Conservation (phyloP, 192 early-diverging fungal species). For the Podila verticillata region DNA sequence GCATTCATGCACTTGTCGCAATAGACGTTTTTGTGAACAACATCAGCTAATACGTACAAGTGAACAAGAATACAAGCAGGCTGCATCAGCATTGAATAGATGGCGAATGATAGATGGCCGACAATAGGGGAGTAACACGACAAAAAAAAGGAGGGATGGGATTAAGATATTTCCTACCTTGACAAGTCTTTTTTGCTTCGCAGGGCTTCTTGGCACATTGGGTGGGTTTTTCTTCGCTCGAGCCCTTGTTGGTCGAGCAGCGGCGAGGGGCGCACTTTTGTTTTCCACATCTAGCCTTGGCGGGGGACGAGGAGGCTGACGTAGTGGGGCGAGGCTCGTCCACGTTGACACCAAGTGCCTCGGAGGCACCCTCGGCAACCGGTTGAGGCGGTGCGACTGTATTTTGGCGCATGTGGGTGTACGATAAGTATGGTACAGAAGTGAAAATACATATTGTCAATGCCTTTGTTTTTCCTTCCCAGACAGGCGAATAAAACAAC, state of each 20-base stretch:
- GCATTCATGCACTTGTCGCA: constrained; percentile 64
- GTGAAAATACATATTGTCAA: too few species aligned
- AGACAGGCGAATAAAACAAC: background rate
- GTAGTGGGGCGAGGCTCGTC: too few species aligned
- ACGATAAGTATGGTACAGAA: too few species aligned
- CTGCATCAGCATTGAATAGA: background rate
- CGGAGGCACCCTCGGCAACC: too few species aligned
- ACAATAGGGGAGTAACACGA: background rate
- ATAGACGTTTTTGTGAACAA: constrained; percentile 52
- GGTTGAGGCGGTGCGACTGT: too few species aligned
- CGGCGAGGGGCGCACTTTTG: background rate
- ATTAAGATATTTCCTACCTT: background rate
- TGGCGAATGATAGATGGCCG: too few species aligned
- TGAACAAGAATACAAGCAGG: background rate
- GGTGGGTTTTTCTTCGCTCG: background rate
- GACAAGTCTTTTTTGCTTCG: background rate
- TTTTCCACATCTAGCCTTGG: background rate
- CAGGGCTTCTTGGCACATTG: background rate
- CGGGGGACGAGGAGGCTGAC: background rate
- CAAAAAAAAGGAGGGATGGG: background rate
- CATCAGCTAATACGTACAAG: constrained; percentile 7
- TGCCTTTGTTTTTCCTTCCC: too few species aligned
- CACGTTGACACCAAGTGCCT: too few species aligned
- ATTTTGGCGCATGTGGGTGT: too few species aligned
- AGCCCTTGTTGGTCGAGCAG: background rate